Conservation (phyloP, 345 rosid species). For the Murraya paniculata region DNA sequence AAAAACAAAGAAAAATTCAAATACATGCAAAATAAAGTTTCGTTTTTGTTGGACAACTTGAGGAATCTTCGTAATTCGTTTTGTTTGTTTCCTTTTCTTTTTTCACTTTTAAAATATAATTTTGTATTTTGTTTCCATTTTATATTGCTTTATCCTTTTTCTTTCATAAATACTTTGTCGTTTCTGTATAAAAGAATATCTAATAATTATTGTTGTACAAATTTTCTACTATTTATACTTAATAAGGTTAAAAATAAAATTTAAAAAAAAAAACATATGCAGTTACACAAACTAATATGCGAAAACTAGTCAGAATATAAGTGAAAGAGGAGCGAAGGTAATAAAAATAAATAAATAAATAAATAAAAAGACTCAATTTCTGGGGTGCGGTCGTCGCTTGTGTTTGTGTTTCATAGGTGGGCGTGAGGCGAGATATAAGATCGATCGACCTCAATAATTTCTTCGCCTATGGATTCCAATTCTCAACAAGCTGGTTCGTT, state of each 20-base stretch:
- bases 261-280: too few relatives aligned
- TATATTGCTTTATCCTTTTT: background rate
- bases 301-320: background rate
- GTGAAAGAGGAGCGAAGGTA: too few relatives aligned
- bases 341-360: background rate
- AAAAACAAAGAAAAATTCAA: background rate
- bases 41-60: background rate
- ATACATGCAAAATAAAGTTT: background rate
- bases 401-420: conserved; percentile 14
- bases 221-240: too few relatives aligned
- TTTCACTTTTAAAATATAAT: background rate
- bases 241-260: too few relatives aligned
- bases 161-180: background rate
- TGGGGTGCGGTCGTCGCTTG: background rate
- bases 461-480: conserved; percentile 42
- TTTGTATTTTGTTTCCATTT: background rate
- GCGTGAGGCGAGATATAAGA: conserved; percentile 23
- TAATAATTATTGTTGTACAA: too few relatives aligned
- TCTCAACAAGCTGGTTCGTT: conserved; percentile 46
- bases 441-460: conserved; percentile 18
- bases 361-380: background rate
- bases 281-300: background rate
- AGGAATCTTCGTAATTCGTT: background rate
- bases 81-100: background rate
- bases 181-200: too few relatives aligned